Evolutionary conservation across 495 filamentous ascomycete genomes (phyloP), one percentile per base, ranked within the genome.

Genomic region (Penicillium flavigenum): DNA sequence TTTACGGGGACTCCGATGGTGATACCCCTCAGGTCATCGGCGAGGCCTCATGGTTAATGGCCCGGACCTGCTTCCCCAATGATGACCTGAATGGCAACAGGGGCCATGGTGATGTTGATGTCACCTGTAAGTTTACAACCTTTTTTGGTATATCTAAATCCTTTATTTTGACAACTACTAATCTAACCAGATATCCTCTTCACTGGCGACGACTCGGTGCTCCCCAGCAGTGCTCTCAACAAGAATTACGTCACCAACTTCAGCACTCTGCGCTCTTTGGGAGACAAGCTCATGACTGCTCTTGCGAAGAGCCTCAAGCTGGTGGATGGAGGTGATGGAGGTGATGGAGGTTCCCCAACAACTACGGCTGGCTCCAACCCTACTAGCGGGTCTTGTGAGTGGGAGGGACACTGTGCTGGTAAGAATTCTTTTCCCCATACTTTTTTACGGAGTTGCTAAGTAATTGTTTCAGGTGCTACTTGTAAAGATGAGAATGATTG

Each of bases 1-100:
- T 76, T 47, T 66, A 69, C 32, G 73, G 73, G 5, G 73, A 76
- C 47, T 56, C 70, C 16, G 64, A 76, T 58, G 70, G 71, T 7
- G 67, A 73, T 50, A 50, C 45, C 5, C 73, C 73, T 7, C 41
- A 73, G 26, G 68, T 72, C 5, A 76, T 72, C 5, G 73, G 73
- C 5, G 73, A 76, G 49, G 73, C 69, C 2, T 76, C 73, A 1
- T 76, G 73, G 73, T 44, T 76, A 12, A 67, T 76, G 66, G 71
- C 73, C 10, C 69, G 70, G 1, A 72, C 70, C 7, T 76, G 73
- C 27, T 76, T 76, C 59, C 73, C 71, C 0, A 60, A 64, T 22
- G 70, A 74, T 11, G 57, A 68, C 26, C 46, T 76, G 26, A 65
- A 64, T 45, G 73, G 73, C n/a, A 68, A 64, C 26, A 58, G 24